Evolutionary conservation across 805 yeast species (phyloP), one percentile per base, ranked within the genome.

Genomic region (Torulaspora microellipsoides): DNA sequence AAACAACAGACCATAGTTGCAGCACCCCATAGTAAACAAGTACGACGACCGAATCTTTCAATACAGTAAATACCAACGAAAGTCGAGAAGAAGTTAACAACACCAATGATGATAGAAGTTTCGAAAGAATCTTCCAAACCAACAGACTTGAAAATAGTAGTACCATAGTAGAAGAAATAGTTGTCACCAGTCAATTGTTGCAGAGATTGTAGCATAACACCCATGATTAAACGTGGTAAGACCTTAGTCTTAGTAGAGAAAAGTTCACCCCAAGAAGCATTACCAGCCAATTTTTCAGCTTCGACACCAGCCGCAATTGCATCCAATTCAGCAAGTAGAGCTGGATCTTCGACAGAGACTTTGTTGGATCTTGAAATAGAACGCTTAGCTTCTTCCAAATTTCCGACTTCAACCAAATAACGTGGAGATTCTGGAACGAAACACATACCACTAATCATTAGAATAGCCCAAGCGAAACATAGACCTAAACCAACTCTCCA

Each of bases 391-490:
- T 78, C 84, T 38, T 81, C 87, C 36, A 76, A 55, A 53, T 65
- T 72, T 48, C 71, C 73, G 47, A 66, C 66, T 66, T 77, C 81
- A 48, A 78, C 70, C 64, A 81, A 72, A 68, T 64, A 82, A 66
- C 87, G 72, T 58, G 88, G 85, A 31, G 86, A 80, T 69, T 82
- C 89, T 40, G 88, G 88, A 76, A 81, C 80, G 55, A 74, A 72
- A 6, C 53, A 49, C 67, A 65, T 63, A 51, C 60, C 69, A 34
- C 48, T 50, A 37, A 66, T 50, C 69, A 66, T 59, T 40, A 64
- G 47, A 13, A 68, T 37, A 40, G 71, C 71, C 75, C 75, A 74
- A 25, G 69, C 67, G 54, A 73, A 75, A 57, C 73, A 69, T 51
- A 78, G 64, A 48, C 83, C 83, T 60, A 82, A 69, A 46, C 83